phyloP scores from a whole-genome alignment of 345 rosid species.

The Eucalyptus viminalis region DNA sequence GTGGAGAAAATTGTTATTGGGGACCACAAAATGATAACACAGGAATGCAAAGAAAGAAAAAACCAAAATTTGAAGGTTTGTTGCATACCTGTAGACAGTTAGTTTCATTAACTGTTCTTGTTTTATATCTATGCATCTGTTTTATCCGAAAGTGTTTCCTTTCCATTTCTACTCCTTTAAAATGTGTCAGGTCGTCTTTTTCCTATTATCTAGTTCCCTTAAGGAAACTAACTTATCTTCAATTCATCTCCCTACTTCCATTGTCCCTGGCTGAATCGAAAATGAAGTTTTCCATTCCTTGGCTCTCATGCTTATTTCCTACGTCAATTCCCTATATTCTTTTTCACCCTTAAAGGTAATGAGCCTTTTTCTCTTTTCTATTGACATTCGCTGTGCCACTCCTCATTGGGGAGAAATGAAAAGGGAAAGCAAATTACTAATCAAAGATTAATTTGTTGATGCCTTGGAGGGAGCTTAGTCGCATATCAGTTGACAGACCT shows the following conservation, averaged over 20 bases:
- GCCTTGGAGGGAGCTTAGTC: not conserved
- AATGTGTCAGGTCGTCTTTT: not conserved
- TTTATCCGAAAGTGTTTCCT: not conserved
- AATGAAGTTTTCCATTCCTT: not conserved
- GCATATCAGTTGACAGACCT: not conserved
- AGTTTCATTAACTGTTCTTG: not conserved
- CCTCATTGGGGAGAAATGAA: not conserved
- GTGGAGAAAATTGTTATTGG: not conserved
- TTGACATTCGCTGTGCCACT: not conserved
- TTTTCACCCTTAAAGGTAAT: not conserved
- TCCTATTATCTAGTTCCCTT: not conserved
- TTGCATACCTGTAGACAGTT: not conserved
- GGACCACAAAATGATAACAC: not conserved
- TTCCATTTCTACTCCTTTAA: not conserved
- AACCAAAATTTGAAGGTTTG: not conserved
- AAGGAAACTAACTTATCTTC: not conserved
- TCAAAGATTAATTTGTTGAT: not conserved
- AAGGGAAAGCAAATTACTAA: not conserved
- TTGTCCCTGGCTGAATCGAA: not conserved
- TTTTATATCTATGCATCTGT: not conserved
- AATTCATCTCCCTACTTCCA: not conserved
- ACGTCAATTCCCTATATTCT: not conserved
- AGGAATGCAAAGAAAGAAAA: not conserved
- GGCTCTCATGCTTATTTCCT: not conserved
- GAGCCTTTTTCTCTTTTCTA: not conserved